These are phyloP conservation scores for Teratosphaeria zuluensis DNA, from an alignment of 2,329 filamentous ascomycete genomes.

Conservation along the genomic window DNA sequence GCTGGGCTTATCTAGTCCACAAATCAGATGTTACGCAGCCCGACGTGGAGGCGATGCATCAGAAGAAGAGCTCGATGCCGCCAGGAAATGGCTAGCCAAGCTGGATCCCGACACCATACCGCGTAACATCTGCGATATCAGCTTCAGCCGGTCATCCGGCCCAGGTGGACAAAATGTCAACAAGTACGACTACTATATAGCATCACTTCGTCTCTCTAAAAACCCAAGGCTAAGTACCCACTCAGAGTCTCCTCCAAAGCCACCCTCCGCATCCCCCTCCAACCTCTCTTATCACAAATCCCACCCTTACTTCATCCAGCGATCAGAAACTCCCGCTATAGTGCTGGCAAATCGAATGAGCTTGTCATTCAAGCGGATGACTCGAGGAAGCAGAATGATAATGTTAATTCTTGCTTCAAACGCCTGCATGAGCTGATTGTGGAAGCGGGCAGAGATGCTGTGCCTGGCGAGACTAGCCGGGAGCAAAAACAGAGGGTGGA, in stretches of 20 bases:
- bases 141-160: conserved; percentile 54
- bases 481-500: conserved; percentile 47
- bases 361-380: conserved; percentile 56
- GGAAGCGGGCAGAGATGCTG: conserved; percentile 38
- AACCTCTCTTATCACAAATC: conserved; percentile 43
- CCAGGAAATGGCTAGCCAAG: conserved; percentile 47
- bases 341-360: conserved; percentile 42
- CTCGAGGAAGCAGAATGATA: conserved; percentile 51
- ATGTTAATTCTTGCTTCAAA: conserved; percentile 49
- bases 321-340: conserved; percentile 46
- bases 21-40: conserved; percentile 6
- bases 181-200: conserved; percentile 42
- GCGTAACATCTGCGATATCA: conserved; percentile 46
- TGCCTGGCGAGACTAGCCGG: conserved; percentile 52
- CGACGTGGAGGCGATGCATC: conserved; percentile 9
- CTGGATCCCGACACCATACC: conserved; percentile 47
- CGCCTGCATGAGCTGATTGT: conserved; percentile 48
- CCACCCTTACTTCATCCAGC: conserved; percentile 44
- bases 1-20: background rate
- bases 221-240: background rate
- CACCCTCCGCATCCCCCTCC: conserved; percentile 48
- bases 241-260: conserved; percentile 57
- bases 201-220: background rate
- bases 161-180: conserved; percentile 61
- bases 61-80: conserved; percentile 25